Conservation (phyloP, 2,329 filamentous ascomycete species). For the Beauveria sp. region DNA sequence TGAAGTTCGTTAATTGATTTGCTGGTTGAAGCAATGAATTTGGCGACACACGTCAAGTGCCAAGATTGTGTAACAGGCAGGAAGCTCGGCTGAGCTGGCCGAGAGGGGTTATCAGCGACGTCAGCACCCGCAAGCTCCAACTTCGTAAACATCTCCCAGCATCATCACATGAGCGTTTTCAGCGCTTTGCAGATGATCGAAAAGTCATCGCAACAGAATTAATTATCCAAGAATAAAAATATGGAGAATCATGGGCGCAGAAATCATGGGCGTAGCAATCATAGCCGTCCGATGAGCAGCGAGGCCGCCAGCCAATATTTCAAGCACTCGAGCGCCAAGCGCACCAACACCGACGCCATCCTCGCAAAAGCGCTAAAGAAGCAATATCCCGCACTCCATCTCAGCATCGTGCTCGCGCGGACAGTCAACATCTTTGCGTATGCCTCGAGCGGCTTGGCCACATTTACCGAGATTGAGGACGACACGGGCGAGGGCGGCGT, state of each 20-base stretch:
- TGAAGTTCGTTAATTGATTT: too few relatives aligned
- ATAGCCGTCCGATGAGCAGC: background rate
- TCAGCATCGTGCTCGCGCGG: slow-evolving; percentile 9
- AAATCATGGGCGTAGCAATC: background rate
- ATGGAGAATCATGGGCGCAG: background rate
- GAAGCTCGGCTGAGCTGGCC: background rate
- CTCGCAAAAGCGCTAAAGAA: slow-evolving; percentile 31
- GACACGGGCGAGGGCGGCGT: slow-evolving; percentile 15
- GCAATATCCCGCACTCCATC: slow-evolving; percentile 17
- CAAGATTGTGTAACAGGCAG: background rate
- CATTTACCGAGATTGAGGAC: slow-evolving; percentile 22
- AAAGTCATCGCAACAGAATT: background rate
- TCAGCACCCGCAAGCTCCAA: background rate
- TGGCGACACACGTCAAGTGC: background rate
- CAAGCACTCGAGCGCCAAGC: slow-evolving; percentile 31
- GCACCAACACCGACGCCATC: slow-evolving; percentile 35
- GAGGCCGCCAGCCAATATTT: slow-evolving; percentile 19
- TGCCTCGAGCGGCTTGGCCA: slow-evolving; percentile 32
- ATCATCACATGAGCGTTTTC: background rate
- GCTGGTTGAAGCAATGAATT: background rate
- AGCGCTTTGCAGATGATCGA: background rate
- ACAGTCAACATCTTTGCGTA: slow-evolving; percentile 33
- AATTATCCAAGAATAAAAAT: background rate
- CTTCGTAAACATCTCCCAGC: background rate
- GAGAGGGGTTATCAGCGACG: slow-evolving; percentile 6